A percentile compares a stretch with the other conserved stretches of the same genome.
Conservation (phyloP, 2,329 filamentous ascomycete species). For the Fusarium sp. region DNA sequence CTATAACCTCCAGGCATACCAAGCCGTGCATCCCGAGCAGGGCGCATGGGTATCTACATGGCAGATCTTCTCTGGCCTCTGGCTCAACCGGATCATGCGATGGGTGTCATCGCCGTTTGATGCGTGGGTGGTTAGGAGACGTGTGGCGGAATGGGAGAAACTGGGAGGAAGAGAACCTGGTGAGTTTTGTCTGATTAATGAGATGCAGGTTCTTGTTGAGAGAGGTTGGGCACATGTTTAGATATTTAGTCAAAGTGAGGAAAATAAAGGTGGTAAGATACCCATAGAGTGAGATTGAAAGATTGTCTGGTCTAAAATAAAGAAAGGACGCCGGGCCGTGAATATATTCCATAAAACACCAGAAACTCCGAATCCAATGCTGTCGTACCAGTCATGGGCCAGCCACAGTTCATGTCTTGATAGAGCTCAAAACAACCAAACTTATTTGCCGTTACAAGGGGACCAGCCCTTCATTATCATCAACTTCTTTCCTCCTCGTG, state of each 20-base stretch:
- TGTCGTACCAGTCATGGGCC: background rate
- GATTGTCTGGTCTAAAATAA: background rate
- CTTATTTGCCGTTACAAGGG: background rate
- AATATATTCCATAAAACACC: background rate
- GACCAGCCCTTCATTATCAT: background rate
- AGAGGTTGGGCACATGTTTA: conserved; percentile 68
- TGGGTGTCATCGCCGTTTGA: conserved; percentile 51
- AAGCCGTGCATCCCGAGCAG: conserved; percentile 54
- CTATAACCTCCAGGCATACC: conserved; percentile 67
- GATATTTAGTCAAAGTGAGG: background rate
- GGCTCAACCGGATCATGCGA: conserved; percentile 66
- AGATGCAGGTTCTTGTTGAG: conserved; percentile 68
- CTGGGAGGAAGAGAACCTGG: conserved; percentile 57
- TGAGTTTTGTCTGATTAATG: conserved; percentile 66
- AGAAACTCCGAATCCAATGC: background rate
- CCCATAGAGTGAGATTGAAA: conserved; percentile 14
- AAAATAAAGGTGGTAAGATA: conserved; percentile 15
- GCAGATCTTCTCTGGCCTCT: conserved; percentile 64
- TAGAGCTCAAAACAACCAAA: background rate
- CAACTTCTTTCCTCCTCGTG: background rate
- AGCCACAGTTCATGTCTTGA: background rate
- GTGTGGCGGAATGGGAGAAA: conserved; percentile 54
- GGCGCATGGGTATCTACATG: conserved; percentile 59
- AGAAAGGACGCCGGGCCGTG: background rate
- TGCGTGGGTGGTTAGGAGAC: conserved; percentile 50